Conservation (phyloP, 768 basidiomycete species). For the Phylloporus sp. region DNA sequence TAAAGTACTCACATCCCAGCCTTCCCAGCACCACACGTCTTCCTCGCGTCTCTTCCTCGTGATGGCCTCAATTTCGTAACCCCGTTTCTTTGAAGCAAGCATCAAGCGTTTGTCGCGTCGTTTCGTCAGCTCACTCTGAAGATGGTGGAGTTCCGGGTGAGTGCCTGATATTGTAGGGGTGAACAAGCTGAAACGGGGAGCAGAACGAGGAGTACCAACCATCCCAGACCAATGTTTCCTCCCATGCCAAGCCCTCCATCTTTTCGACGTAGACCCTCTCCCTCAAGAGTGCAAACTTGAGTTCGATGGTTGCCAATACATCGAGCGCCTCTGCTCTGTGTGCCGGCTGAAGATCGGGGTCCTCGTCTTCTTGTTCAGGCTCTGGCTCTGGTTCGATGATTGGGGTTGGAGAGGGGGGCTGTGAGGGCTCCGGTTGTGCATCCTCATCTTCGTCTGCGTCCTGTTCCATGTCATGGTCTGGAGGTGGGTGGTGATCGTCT, state of each 20-base stretch:
- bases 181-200: neutral
- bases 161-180: conserved; percentile 45
- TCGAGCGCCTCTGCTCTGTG: conserved; percentile 87
- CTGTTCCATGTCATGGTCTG: conserved; percentile 14
- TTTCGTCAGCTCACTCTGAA: conserved; percentile 74
- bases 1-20: conserved; percentile 71
- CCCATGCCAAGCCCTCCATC: conserved; percentile 87
- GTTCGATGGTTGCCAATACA: conserved; percentile 82
- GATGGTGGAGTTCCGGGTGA: conserved; percentile 82
- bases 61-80: conserved; percentile 62
- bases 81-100: conserved; percentile 70
- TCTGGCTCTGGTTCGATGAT: conserved; percentile 25
- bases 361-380: conserved; percentile 38
- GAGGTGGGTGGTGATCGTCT: conserved; percentile 18
- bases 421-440: conserved; percentile 23
- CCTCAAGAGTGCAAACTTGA: conserved; percentile 84
- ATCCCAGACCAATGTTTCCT: conserved; percentile 74
- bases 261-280: conserved; percentile 91
- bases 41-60: conserved; percentile 62
- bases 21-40: conserved; percentile 79
- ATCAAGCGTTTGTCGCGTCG: conserved; percentile 80
- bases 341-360: conserved; percentile 72
- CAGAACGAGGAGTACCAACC: conserved; percentile 45
- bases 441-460: conserved; percentile 36
- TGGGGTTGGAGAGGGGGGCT: conserved; percentile 24